Evolutionary conservation across 768 basidiomycete species (phyloP).

Genomic region (Mycena crocata): DNA sequence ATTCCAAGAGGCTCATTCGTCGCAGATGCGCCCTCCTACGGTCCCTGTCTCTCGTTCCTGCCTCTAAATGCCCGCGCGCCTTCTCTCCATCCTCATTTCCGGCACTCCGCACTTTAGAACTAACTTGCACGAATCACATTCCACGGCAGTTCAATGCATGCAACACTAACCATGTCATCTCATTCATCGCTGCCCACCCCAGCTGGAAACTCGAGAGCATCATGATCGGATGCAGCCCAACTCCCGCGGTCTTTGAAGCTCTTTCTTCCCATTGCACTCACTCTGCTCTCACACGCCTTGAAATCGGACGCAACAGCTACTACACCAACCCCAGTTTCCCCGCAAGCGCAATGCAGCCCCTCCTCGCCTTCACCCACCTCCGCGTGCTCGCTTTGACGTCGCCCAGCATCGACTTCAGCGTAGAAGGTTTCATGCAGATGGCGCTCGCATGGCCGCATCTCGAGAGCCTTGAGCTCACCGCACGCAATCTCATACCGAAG

Average conservation of each 20-base stretch:
- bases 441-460: neutral
- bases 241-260: neutral
- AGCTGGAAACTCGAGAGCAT: neutral
- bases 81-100: no score
- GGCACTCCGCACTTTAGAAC: no score
- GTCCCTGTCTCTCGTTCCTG: no score
- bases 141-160: no score
- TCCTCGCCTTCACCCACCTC: neutral
- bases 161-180: neutral
- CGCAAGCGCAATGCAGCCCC: neutral
- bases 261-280: neutral
- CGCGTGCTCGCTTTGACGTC: neutral
- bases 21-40: no score
- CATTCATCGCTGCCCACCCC: neutral
- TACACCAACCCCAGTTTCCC: neutral
- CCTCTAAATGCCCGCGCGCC: no score
- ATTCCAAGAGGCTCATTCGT: no score
- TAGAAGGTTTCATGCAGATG: neutral
- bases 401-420: neutral
- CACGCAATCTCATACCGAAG: no score
- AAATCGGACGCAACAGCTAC: neutral
- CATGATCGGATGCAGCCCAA: neutral
- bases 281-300: neutral
- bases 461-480: neutral
- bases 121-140: no score